phyloP scores from a whole-genome alignment of 495 filamentous ascomycete genomes.

The Annulohypoxylon bovei region DNA sequence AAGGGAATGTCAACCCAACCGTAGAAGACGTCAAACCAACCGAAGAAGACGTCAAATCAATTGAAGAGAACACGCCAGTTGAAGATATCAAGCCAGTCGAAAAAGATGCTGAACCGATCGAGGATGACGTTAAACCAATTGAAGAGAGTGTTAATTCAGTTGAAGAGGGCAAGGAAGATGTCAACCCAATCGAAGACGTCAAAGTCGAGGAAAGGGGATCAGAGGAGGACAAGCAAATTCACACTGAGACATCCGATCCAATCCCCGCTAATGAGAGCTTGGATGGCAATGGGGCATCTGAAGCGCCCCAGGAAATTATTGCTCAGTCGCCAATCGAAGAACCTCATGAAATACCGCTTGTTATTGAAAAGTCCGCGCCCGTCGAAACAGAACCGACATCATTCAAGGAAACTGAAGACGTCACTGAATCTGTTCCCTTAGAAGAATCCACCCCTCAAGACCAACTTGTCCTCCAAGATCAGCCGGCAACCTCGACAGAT shows the following conservation, averaged over 20 bases:
- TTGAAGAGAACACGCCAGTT: too few species aligned
- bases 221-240: constrained; percentile 8
- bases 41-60: too few species aligned
- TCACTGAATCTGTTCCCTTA: neutral
- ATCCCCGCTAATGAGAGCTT: neutral
- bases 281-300: neutral
- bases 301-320: constrained; percentile 7
- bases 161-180: too few species aligned
- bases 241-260: neutral
- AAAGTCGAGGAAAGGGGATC: neutral
- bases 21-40: too few species aligned
- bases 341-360: neutral
- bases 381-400: neutral
- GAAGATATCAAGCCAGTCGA: too few species aligned
- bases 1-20: too few species aligned
- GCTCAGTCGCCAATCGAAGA: neutral
- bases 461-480: neutral
- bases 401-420: neutral
- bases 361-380: neutral
- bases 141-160: too few species aligned
- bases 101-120: too few species aligned
- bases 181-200: too few species aligned
- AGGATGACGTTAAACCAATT: too few species aligned
- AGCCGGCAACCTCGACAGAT: neutral
- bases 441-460: constrained; percentile 3